phyloP scores from a whole-genome alignment of 169 alveolate species.

The Plasmodium gaboni region DNA sequence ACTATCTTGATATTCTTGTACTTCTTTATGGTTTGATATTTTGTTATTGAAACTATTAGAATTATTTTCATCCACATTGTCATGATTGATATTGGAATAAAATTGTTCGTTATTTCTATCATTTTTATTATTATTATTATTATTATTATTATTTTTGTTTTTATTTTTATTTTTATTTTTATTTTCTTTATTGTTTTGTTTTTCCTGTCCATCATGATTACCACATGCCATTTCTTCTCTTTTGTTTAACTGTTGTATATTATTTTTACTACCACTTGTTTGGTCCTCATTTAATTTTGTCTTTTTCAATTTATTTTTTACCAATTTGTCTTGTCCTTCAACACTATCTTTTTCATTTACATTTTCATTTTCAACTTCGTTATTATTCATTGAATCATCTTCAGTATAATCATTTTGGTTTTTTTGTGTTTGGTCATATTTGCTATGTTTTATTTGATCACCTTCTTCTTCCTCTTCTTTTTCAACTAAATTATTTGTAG shows the following conservation, averaged over 20 bases:
- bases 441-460: neutral
- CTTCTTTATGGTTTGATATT: too few relatives aligned
- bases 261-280: neutral
- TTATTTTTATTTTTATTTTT: constrained; percentile 8
- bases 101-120: neutral
- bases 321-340: neutral
- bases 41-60: neutral
- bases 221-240: constrained; percentile 42
- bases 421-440: neutral
- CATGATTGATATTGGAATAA: neutral
- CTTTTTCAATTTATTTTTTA: constrained; percentile 3
- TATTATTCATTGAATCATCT: neutral
- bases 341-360: neutral
- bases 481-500: neutral
- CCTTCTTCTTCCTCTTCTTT: constrained; percentile 13
- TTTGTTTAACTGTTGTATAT: constrained; percentile 8
- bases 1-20: too few relatives aligned
- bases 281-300: constrained; percentile 3
- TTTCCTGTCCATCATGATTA: constrained; percentile 7
- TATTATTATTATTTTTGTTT: too few relatives aligned
- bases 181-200: constrained; percentile 3
- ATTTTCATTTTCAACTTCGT: neutral
- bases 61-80: neutral
- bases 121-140: neutral
- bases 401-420: neutral